Conservation (phyloP, 495 filamentous ascomycete species). For the Penicillium parvum region DNA sequence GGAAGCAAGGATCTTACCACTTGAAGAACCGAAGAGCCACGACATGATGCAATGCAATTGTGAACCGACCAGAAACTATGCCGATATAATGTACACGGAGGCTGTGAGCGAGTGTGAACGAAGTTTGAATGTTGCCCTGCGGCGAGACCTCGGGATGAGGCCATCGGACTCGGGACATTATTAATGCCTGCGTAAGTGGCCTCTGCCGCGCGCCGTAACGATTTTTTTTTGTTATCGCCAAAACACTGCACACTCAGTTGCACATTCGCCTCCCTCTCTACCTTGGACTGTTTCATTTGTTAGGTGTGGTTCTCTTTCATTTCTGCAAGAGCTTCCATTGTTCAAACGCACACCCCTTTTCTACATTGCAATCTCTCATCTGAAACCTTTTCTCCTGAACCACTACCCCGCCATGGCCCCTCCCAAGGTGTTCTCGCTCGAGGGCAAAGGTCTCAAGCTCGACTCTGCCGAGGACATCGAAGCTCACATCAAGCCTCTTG, state of each 20-base stretch:
- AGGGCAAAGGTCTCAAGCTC: conserved; percentile 86
- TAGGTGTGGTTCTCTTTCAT: conserved; percentile 3
- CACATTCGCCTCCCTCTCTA: conserved; percentile 9
- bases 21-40: conserved; percentile 40
- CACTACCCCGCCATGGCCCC: conserved; percentile 48
- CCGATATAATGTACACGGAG: conserved; percentile 2
- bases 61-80: not conserved
- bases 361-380: conserved; percentile 2
- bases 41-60: conserved; percentile 27
- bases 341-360: conserved; percentile 1
- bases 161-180: conserved; percentile 17
- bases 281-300: conserved; percentile 6
- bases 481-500: conserved; percentile 71
- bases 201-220: conserved; percentile 12
- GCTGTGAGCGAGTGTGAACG: not conserved
- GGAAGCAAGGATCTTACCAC: conserved; percentile 23
- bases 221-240: conserved; percentile 26
- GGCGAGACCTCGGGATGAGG: conserved; percentile 10
- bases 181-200: conserved; percentile 30
- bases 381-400: conserved; percentile 22
- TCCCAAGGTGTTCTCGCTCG: conserved; percentile 79
- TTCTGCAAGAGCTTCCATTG: not conserved
- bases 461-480: conserved; percentile 81
- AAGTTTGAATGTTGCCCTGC: conserved; percentile 1
- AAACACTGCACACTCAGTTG: conserved; percentile 10